phyloP scores from a whole-genome alignment of 78 protist genomes.

The Dictyostelium capitatum region DNA sequence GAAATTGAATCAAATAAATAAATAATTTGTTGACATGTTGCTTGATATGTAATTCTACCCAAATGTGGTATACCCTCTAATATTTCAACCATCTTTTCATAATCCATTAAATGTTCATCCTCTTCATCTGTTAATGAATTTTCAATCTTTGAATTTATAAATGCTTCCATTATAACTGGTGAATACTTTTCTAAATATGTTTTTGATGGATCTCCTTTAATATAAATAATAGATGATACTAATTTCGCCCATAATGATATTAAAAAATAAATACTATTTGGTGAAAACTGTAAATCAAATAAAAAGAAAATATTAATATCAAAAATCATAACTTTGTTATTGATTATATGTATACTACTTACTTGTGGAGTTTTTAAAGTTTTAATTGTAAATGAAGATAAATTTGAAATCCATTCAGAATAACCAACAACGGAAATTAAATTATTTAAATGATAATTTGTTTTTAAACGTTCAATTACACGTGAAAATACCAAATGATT shows the following conservation, averaged over 20 bases:
- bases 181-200: conserved; percentile 42
- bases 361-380: conserved; percentile 69
- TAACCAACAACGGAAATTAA: conserved; percentile 28
- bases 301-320: neutral
- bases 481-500: conserved; percentile 74
- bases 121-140: conserved; percentile 56
- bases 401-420: conserved; percentile 40
- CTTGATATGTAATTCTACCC: conserved; percentile 46
- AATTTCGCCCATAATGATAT: conserved; percentile 70
- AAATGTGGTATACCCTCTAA: conserved; percentile 51
- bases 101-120: conserved; percentile 70
- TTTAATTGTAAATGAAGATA: conserved; percentile 56
- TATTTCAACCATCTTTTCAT: conserved; percentile 75
- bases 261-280: conserved; percentile 74
- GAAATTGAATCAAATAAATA: conserved; percentile 31
- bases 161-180: conserved; percentile 66
- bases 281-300: conserved; percentile 36
- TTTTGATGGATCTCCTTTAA: conserved; percentile 64
- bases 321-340: neutral
- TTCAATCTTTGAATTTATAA: conserved; percentile 42
- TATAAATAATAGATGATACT: conserved; percentile 52
- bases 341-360: neutral
- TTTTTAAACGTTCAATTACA: conserved; percentile 55
- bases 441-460: conserved; percentile 55
- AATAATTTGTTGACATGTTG: conserved; percentile 38